Base-by-base conservation (phyloP, 768 basidiomycete species). In the Goffeauzyma gilvescens region DNA sequence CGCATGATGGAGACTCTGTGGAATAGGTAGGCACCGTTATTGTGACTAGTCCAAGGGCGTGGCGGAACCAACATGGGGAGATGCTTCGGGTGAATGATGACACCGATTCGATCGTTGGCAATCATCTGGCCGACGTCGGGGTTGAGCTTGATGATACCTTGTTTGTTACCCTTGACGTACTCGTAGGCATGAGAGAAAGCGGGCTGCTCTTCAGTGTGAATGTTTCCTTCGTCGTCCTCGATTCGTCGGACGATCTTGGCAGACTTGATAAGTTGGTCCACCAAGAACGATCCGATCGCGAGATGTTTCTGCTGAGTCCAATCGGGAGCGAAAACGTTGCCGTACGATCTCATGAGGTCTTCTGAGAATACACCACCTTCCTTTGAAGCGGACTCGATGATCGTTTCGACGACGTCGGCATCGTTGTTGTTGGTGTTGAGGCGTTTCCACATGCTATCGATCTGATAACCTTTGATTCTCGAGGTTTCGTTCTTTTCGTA, bases 1-100 rank as follows among this genome's bases (percentile, higher is more conserved):
- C 90, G 82, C 87, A 96, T 95, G 28, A 75, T 79, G 23, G 65
- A 60, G 17, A 72, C 81, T 49, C 70, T 73, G 57, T 78, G 83
- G 52, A 76, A 74, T 18, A 90, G 64, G 58, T 95, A 95, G 1
- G 79, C 83, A 4, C 93, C 90, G 33, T 78, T 67, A 41, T 79
- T 72, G 49, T 75, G 71, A 44, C 69, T 68, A 2, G 81, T 55
- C 90, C 89, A 96, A 0, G 84, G 82, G 50, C 77, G 78, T 2
- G 90, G 90, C 48, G 77, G 76, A 20, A 89, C 72, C 6, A 98
- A 71, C 93, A 96, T 98, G 7, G 90, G 90, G 18, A 98, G 70
- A 62, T 90, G 83, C 2, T 87, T 81, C 13, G 90, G 87, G 64
- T 90, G 86, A 14, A 95, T 68, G 0, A 79, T 74, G 41, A 76